phyloP scores from a whole-genome alignment of 2,329 filamentous ascomycete genomes.

The Pyricularia pennisetigena region DNA sequence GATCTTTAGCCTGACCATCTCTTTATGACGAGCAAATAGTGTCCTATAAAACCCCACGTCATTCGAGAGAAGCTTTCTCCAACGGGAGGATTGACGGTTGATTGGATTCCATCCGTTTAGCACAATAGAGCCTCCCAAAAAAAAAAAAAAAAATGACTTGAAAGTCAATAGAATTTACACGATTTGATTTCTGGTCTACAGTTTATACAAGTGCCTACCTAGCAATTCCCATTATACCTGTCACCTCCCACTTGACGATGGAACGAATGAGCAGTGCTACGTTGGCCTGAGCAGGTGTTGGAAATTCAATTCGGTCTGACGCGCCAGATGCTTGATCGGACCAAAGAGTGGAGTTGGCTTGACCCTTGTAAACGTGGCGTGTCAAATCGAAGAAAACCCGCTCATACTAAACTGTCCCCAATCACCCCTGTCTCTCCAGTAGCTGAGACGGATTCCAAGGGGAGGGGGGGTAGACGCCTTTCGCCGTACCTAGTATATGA shows the following conservation, averaged over 20 bases:
- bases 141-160: no score
- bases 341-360: neutral
- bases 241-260: neutral
- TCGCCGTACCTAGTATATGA: neutral
- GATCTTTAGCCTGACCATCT: neutral
- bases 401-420: constrained; percentile 3
- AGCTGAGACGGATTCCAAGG: constrained; percentile 1
- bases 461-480: neutral
- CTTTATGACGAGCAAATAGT: neutral
- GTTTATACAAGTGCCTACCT: no score
- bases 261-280: neutral
- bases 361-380: neutral
- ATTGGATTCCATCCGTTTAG: neutral
- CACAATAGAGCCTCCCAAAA: no score
- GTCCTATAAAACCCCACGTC: neutral
- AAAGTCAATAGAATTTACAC: no score
- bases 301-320: neutral
- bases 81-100: neutral
- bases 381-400: constrained; percentile 2
- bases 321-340: neutral
- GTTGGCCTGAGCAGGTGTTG: neutral
- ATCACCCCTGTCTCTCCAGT: neutral
- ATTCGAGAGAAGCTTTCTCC: neutral
- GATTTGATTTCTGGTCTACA: no score
- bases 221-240: neutral